phyloP scores from a whole-genome alignment of 176 grass and related monocot species.

The Musa itinerans region DNA sequence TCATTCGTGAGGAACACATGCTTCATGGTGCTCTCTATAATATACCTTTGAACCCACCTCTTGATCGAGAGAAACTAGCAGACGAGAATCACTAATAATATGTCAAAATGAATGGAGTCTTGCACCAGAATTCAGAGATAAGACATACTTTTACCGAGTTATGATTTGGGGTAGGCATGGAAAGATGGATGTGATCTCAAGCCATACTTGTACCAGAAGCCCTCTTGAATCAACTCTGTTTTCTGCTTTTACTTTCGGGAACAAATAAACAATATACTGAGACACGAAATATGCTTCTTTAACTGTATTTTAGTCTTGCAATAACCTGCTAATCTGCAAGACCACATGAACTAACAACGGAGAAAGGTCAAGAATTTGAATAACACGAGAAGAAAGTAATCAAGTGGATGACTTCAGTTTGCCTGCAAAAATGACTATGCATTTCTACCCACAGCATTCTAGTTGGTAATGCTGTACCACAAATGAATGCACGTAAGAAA shows the following conservation, averaged over 20 bases:
- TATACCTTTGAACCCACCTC: constrained; percentile 12
- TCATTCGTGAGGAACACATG: constrained; percentile 18
- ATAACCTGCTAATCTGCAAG: not conserved
- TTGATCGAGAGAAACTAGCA: not conserved
- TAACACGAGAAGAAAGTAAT: not conserved
- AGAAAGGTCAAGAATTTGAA: not conserved
- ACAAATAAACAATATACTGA: not conserved
- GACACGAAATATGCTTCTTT: not conserved
- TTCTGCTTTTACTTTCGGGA: not conserved
- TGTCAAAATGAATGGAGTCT: not conserved
- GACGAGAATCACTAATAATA: not conserved
- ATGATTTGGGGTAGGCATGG: too few relatives aligned
- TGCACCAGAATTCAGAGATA: not conserved
- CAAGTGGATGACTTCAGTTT: not conserved
- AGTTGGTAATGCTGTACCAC: not conserved
- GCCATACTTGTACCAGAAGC: not conserved
- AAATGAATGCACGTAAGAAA: not conserved
- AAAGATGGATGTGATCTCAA: not conserved
- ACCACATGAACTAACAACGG: not conserved
- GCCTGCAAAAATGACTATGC: not conserved
- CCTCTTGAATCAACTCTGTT: not conserved
- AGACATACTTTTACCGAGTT: too few relatives aligned
- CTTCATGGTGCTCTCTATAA: not conserved
- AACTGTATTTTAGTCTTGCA: not conserved
- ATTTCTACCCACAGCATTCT: not conserved